Evolutionary conservation across 441 rosid genomes (phyloP).

Genomic region (Adansonia rubrostipa): DNA sequence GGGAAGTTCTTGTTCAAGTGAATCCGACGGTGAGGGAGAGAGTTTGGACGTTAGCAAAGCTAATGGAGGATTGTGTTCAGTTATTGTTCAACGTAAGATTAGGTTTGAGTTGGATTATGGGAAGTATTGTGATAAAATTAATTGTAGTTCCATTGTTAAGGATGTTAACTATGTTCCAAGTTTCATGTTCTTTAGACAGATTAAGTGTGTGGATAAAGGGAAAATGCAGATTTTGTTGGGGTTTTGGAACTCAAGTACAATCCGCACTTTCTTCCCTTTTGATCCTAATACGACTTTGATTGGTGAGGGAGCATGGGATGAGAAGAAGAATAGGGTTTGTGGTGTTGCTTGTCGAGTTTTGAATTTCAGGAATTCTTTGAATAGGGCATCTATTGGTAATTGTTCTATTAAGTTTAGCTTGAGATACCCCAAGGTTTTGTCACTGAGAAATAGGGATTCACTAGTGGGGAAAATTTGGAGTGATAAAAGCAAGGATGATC

Average conservation of each 20-base stretch:
- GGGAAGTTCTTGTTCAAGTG: slow-evolving; percentile 34
- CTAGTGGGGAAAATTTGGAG: slow-evolving; percentile 71
- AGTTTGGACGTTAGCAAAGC: slow-evolving; percentile 42
- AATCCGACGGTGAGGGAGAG: slow-evolving; percentile 33
- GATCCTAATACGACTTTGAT: slow-evolving; percentile 65
- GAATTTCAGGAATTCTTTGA: slow-evolving; percentile 51
- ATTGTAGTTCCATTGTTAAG: slow-evolving; percentile 52
- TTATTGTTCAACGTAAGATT: slow-evolving; percentile 33
- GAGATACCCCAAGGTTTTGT: slow-evolving; percentile 60
- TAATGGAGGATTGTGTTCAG: slow-evolving; percentile 48
- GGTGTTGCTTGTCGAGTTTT: slow-evolving; percentile 71
- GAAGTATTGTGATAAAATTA: slow-evolving; percentile 44
- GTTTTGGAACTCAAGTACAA: slow-evolving; percentile 40
- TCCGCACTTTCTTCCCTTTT: slow-evolving; percentile 46
- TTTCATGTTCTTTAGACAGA: slow-evolving; percentile 45
- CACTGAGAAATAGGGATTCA: slow-evolving; percentile 47
- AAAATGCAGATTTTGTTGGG: slow-evolving; percentile 58
- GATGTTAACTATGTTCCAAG: slow-evolving; percentile 41
- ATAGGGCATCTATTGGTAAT: slow-evolving; percentile 58
- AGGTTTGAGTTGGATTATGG: slow-evolving; percentile 55
- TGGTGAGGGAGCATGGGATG: slow-evolving; percentile 87
- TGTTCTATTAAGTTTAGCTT: slow-evolving; percentile 73
- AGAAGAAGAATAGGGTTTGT: slow-evolving; percentile 57
- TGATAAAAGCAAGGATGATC: slow-evolving; percentile 47
- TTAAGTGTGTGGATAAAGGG: slow-evolving; percentile 49